Evolutionary conservation across 2,329 filamentous ascomycete genomes (phyloP).

Genomic region (Dactylellina leptospora): DNA sequence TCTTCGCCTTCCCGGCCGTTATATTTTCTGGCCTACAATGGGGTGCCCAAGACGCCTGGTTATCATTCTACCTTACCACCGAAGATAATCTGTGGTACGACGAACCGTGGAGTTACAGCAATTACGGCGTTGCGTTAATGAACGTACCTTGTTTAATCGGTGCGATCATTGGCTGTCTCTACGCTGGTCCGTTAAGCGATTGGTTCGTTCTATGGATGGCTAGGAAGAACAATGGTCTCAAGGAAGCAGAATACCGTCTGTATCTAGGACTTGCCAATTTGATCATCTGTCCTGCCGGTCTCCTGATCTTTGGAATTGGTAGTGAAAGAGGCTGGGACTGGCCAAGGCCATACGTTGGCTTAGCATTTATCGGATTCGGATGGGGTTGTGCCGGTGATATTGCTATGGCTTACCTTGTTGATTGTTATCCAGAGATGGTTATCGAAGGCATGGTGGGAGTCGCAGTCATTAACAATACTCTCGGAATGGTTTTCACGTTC

Average conservation of each 20-base stretch:
- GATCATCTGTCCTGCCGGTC: conserved; percentile 65
- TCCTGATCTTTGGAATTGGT: conserved; percentile 67
- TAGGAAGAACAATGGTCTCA: conserved; percentile 65
- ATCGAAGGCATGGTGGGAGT: conserved; percentile 70
- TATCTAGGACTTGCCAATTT: conserved; percentile 66
- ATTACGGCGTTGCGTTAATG: conserved; percentile 68
- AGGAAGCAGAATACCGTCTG: conserved; percentile 67
- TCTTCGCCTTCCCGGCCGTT: conserved; percentile 69
- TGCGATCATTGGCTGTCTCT: conserved; percentile 67
- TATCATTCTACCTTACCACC: conserved; percentile 69
- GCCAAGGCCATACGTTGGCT: conserved; percentile 67
- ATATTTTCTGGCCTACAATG: conserved; percentile 69
- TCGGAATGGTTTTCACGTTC: conserved; percentile 68
- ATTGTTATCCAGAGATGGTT: conserved; percentile 68
- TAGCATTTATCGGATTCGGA: conserved; percentile 69
- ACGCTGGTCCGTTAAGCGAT: conserved; percentile 69
- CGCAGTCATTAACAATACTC: conserved; percentile 67
- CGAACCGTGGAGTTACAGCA: conserved; percentile 67
- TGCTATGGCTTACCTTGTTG: conserved; percentile 67
- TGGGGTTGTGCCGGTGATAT: conserved; percentile 69
- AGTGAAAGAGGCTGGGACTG: conserved; percentile 65
- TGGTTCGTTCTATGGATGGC: conserved; percentile 68
- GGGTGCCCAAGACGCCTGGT: conserved; percentile 70
- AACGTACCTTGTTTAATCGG: conserved; percentile 68
- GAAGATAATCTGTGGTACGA: conserved; percentile 68